A percentile compares a stretch with the other conserved stretches of the same genome.
Conservation (phyloP, 306 rosid genomes). For the Cicer arietinum region DNA sequence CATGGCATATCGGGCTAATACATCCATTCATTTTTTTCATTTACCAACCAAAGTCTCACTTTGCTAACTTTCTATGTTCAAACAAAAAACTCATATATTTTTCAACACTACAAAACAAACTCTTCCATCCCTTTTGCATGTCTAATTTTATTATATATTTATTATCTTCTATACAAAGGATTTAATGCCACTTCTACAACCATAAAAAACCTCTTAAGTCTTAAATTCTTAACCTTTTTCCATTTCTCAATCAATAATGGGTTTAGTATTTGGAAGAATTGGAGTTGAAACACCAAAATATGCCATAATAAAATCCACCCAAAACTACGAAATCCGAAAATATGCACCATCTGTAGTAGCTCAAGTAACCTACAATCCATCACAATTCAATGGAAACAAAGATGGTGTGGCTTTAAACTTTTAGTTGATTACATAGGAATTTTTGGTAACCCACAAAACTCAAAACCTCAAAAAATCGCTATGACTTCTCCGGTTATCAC, state of each 20-base stretch:
- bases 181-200: neutral
- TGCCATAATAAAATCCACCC: constrained; percentile 56
- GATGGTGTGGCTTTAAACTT: constrained; percentile 81
- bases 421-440: constrained; percentile 87
- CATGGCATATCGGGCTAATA: neutral
- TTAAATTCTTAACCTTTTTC: neutral
- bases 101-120: neutral
- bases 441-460: constrained; percentile 72
- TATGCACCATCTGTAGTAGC: constrained; percentile 73
- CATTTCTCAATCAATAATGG: constrained; percentile 56
- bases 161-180: neutral
- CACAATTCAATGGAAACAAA: constrained; percentile 72
- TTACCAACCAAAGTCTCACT: constrained; percentile 15
- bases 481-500: constrained; percentile 90
- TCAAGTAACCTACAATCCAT: constrained; percentile 75
- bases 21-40: constrained; percentile 16
- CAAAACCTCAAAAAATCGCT: constrained; percentile 75
- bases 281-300: constrained; percentile 66
- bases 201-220: neutral
- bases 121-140: neutral
- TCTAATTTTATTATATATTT: constrained; percentile 18
- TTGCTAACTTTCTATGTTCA: constrained; percentile 38
- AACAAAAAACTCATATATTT: neutral
- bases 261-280: constrained; percentile 79
- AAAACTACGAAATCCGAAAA: constrained; percentile 73